phyloP scores from a whole-genome alignment of 2,329 filamentous ascomycete genomes.

The Beauveria medogensis region DNA sequence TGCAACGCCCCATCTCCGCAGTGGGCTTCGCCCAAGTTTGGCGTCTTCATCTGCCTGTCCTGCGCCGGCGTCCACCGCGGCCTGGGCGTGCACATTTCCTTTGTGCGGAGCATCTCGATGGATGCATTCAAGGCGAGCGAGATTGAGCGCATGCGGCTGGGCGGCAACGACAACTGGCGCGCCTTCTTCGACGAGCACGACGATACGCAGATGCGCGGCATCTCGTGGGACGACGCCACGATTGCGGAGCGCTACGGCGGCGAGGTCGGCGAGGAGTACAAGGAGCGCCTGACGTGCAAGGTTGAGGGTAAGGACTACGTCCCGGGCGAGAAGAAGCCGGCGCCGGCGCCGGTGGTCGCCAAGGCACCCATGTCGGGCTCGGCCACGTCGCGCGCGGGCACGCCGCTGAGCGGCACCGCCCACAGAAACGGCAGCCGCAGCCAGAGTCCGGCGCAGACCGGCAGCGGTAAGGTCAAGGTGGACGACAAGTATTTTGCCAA shows the following conservation, averaged over 20 bases:
- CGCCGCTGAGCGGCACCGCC: slow-evolving; percentile 33
- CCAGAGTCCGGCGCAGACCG: slow-evolving; percentile 28
- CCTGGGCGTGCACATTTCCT: slow-evolving; percentile 95
- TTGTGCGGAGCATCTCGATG: slow-evolving; percentile 96
- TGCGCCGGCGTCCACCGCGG: slow-evolving; percentile 93
- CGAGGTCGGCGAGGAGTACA: slow-evolving; percentile 90
- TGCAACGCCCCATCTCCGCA: slow-evolving; percentile 93
- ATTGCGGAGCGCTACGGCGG: slow-evolving; percentile 87
- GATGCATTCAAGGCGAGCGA: slow-evolving; percentile 93
- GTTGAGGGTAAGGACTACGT: slow-evolving; percentile 85
- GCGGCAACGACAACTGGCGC: slow-evolving; percentile 83
- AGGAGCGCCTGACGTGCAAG: slow-evolving; percentile 78
- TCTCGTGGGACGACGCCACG: slow-evolving; percentile 76
- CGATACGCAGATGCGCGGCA: slow-evolving; percentile 56
- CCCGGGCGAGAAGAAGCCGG: slow-evolving; percentile 54
- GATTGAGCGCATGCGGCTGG: slow-evolving; percentile 86
- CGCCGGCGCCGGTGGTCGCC: slow-evolving; percentile 15
- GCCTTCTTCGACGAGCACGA: slow-evolving; percentile 73
- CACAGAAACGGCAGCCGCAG: slow-evolving; percentile 33
- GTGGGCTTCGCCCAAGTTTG: slow-evolving; percentile 97
- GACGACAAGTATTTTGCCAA: slow-evolving; percentile 87
- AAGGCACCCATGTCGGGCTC: slow-evolving; percentile 17
- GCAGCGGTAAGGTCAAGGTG: slow-evolving; percentile 48
- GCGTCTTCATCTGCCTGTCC: slow-evolving; percentile 95
- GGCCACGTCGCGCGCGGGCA: slow-evolving; percentile 25